Evolutionary conservation across 2,329 filamentous ascomycete genomes (phyloP).

Genomic region (Colletotrichum limetticola): DNA sequence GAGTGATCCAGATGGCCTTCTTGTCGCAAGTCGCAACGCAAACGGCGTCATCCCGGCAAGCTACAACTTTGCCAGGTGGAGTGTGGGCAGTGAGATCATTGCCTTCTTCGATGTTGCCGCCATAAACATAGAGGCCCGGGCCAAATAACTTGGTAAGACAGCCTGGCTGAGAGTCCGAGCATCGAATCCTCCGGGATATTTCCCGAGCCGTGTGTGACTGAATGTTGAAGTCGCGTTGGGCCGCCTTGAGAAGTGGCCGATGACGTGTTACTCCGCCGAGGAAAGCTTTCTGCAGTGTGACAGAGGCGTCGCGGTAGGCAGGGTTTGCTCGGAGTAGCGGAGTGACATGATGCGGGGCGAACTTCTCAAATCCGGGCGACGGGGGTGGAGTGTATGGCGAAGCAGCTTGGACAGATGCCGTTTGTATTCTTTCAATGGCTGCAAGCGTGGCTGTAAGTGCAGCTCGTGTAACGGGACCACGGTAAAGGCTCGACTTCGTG

Average conservation of each 20-base stretch:
- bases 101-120: conserved; percentile 50
- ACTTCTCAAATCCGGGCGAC: conserved; percentile 25
- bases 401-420: conserved; percentile 8
- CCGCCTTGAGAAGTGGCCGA: conserved; percentile 51
- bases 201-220: conserved; percentile 46
- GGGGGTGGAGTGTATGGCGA: conserved; percentile 33
- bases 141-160: conserved; percentile 50
- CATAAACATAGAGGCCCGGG: conserved; percentile 50
- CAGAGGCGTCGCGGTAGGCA: conserved; percentile 39
- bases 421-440: conserved; percentile 49
- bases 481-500: conserved; percentile 54
- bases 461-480: conserved; percentile 49
- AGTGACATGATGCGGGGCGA: conserved; percentile 31
- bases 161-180: conserved; percentile 53
- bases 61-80: conserved; percentile 44
- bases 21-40: conserved; percentile 51
- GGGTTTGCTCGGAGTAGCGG: conserved; percentile 32
- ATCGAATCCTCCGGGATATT: conserved; percentile 54
- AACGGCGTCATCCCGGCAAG: conserved; percentile 47
- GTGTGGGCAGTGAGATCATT: conserved; percentile 30
- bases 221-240: conserved; percentile 50
- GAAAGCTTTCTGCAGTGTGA: conserved; percentile 47
- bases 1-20: conserved; percentile 54
- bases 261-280: conserved; percentile 49
- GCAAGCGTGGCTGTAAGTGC: conserved; percentile 49